These are phyloP conservation scores for Trichomonascaceae sp. DNA, from an alignment of 1,139 yeast genomes.

Conservation along the genomic window DNA sequence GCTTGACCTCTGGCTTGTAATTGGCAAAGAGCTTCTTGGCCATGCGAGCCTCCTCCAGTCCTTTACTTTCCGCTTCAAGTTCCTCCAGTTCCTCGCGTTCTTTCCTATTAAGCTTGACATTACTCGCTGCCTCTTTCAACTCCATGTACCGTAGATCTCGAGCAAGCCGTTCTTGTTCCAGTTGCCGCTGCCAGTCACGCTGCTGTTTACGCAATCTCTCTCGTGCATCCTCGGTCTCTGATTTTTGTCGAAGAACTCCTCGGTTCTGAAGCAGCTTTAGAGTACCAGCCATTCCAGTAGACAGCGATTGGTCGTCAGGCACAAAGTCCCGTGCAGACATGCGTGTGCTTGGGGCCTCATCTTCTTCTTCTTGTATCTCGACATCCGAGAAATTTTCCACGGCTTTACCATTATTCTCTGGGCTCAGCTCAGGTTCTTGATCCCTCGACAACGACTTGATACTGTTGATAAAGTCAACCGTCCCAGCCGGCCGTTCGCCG, in stretches of 20 bases:
- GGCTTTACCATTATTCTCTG: too few relatives aligned
- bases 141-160: slow-evolving; percentile 22
- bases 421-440: too few relatives aligned
- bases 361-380: background rate
- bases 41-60: slow-evolving; percentile 19
- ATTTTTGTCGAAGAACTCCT: slow-evolving; percentile 25
- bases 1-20: slow-evolving; percentile 52
- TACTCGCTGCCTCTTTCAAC: slow-evolving; percentile 23
- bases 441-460: too few relatives aligned
- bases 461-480: too few relatives aligned
- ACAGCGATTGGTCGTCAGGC: slow-evolving; percentile 26
- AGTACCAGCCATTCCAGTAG: slow-evolving; percentile 45
- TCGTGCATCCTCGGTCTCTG: slow-evolving; percentile 14
- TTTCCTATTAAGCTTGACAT: slow-evolving; percentile 20
- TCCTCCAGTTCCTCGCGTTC: slow-evolving; percentile 28
- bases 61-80: slow-evolving; percentile 27
- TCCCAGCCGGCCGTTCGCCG: too few relatives aligned
- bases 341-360: background rate
- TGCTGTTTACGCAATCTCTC: slow-evolving; percentile 15
- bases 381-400: too few relatives aligned
- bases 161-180: slow-evolving; percentile 11
- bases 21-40: slow-evolving; percentile 26
- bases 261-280: slow-evolving; percentile 39
- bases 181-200: slow-evolving; percentile 18
- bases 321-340: slow-evolving; percentile 8